Percentiles rank a stretch among this genome's conserved stretches.
These are phyloP conservation scores for Paramecium pentaurelia DNA, from an alignment of 73 alveolate species.

Conservation along the genomic window DNA sequence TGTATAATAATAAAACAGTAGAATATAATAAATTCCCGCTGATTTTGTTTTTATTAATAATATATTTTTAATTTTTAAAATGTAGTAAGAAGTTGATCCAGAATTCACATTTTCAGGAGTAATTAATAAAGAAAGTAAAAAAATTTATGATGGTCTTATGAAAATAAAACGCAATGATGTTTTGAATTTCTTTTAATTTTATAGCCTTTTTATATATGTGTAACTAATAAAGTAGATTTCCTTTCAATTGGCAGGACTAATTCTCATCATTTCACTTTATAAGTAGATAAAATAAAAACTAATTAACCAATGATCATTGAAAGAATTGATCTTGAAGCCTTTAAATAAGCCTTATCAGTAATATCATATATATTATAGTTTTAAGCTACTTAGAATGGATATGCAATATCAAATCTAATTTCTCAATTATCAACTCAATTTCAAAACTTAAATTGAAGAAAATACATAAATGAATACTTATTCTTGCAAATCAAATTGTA, in stretches of 20 bases:
- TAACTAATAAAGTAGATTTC: neutral
- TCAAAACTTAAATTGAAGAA: neutral
- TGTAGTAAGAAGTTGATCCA: neutral
- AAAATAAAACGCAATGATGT: neutral
- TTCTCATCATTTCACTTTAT: constrained; percentile 8
- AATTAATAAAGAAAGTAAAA: constrained; percentile 17
- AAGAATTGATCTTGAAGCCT: constrained; percentile 19
- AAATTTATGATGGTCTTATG: neutral
- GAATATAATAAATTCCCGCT: neutral
- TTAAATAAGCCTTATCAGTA: constrained; percentile 34
- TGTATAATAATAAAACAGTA: neutral
- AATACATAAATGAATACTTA: neutral
- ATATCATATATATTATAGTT: neutral
- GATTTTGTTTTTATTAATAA: neutral
- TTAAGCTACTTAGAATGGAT: neutral
- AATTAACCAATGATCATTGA: neutral
- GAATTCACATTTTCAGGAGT: neutral
- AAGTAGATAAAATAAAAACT: neutral
- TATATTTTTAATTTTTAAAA: neutral
- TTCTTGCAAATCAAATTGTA: neutral
- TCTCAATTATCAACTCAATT: neutral
- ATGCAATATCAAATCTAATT: neutral
- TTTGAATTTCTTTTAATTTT: neutral
- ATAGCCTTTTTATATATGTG: constrained; percentile 28
- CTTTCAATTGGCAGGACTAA: neutral